A percentile compares a stretch with the other conserved stretches of the same genome.
phyloP scores from a whole-genome alignment of 2,329 filamentous ascomycete species.

The Pseudogymnoascus sp. region DNA sequence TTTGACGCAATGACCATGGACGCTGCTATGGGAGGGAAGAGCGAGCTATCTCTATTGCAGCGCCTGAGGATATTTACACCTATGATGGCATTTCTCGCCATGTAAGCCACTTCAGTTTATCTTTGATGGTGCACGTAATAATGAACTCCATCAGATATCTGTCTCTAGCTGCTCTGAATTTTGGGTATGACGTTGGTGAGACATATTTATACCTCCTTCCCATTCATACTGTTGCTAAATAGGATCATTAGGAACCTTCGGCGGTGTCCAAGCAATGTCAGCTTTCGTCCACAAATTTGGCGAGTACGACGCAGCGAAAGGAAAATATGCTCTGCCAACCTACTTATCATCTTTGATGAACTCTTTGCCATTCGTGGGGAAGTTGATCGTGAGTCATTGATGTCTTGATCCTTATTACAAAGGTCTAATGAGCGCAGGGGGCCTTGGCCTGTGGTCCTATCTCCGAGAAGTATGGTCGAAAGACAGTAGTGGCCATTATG shows the following conservation, averaged over 20 bases:
- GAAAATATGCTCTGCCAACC: background rate
- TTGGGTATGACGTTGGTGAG: slow-evolving; percentile 6
- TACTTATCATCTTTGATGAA: slow-evolving; percentile 7
- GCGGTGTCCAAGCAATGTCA: background rate
- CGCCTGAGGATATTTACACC: background rate
- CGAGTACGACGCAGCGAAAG: background rate
- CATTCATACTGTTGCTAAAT: background rate
- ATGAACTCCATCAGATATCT: background rate
- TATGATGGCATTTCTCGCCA: background rate
- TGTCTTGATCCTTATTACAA: background rate
- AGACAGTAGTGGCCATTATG: slow-evolving; percentile 20
- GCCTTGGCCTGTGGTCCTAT: slow-evolving; percentile 18
- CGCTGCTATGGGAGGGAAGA: background rate
- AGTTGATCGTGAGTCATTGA: background rate
- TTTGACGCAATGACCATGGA: background rate
- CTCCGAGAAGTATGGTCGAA: slow-evolving; percentile 24
- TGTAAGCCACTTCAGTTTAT: background rate
- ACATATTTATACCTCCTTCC: background rate
- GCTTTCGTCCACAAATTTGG: background rate
- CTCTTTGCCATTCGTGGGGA: slow-evolving; percentile 5
- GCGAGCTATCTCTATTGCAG: background rate
- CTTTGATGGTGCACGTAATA: background rate
- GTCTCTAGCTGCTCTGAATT: background rate
- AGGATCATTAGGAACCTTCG: background rate
- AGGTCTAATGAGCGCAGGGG: background rate